Evolutionary conservation across 768 basidiomycete species (phyloP), one percentile per base, ranked within the genome.

Genomic region (Suillus occidentalis): DNA sequence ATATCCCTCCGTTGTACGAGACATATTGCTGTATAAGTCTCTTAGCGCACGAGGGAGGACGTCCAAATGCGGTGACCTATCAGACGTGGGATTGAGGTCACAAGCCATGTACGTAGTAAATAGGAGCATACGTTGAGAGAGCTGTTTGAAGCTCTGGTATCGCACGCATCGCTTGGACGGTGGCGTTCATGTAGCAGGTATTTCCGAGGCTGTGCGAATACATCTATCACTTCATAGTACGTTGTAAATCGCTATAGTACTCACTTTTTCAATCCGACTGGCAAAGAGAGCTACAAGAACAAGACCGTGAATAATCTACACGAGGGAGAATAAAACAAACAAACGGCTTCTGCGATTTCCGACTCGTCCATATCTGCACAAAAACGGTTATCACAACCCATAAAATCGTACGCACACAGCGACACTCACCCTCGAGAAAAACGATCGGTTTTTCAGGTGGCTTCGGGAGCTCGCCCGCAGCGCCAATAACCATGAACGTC

Each of bases 161-260:
- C 4, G 92, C 88, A 28, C 94, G 91, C 67, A 99, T 84, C n/a
- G 92, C 89, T 80, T 99, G 97, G 1, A 99, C 81, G 2, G 93
- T 94, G 1, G 97, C 88, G 73, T 97, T 99, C 90, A 98, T 94
- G 79, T 99, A 99, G 72, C 97, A 98, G 0, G 96, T 98, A 73
- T 98, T 98, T 42, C 97, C 95, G 43, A 96, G 80, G 72, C 86
- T 87, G 67, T 18, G 20, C n/a, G 10, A 6, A 55, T 34, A 13
- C 36, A 34, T 6, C 36, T 63, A 59, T 47, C 12, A 55, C 34
- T 40, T 37, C 25, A 60, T 13, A 9, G 22, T 25, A 43, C 10
- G 28, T 36, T 34, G 61, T 28, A 18, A 39, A 8, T 16, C 1
- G 8, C 0, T 49, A 47, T 36, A 18, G 50, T 22, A 63, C 84